Evolutionary conservation across 352 stramenopile species (phyloP), one percentile per base, ranked within the genome.

Genomic region (Salisapilia sapeloensis): DNA sequence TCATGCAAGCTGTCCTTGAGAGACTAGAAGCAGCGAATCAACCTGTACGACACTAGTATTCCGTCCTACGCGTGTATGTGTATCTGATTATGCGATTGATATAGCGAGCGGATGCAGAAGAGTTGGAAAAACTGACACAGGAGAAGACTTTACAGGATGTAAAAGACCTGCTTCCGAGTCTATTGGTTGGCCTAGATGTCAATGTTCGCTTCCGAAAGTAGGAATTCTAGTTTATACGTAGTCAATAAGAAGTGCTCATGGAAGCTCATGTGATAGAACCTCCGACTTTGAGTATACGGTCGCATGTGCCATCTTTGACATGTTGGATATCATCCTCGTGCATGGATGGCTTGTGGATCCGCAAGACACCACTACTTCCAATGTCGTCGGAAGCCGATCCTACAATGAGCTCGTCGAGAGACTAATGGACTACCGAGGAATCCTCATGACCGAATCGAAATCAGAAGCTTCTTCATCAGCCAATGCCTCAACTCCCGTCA

Each of bases 401-500:
- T 99, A 99, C 65, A 99, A 99, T 61, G 85, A 98, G 39, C 59
- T 98, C 17, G 80, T 98, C 29, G 92, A 98, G 46, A 63, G 67
- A 2, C 53, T 98, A 4, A 87, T 98, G 24, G 58, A 96, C 43
- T 86, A 83, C 37, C 71, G 71, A 16, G 67, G 53, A 16, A 50
- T 86, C 29, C 57, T 64, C 23, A 63, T 74, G 61, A 84, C 51
- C 11, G 78, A 74, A 38, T 34, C 42, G 22, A 28, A 18, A 18
- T 21, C 14, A 20, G 22, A 23, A 4, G 19, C 35, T 1, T n/a
- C n/a, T n/a, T n/a, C n/a, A n/a, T n/a, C n/a, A n/a, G n/a, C n/a
- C n/a, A n/a, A n/a, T n/a, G n/a, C n/a, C n/a, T n/a, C n/a, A n/a
- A n/a, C n/a, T n/a, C n/a, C n/a, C n/a, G n/a, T n/a, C n/a, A 42